Base-by-base conservation (phyloP, 192 early-diverging fungal species). In the Entomortierella beljakovae region DNA sequence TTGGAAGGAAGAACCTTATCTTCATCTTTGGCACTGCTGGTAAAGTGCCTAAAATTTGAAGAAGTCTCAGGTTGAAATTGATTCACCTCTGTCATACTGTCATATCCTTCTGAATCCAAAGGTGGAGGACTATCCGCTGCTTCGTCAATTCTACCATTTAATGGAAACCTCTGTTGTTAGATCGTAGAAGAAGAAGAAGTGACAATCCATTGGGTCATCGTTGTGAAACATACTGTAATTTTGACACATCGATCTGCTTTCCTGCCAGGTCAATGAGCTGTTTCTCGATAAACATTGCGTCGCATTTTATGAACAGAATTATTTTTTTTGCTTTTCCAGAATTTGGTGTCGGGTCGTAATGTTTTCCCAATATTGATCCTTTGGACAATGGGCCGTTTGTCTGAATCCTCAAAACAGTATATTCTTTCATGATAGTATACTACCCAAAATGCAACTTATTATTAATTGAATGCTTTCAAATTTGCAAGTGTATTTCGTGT, bases 331-430 rank as follows among this genome's bases (percentile, higher is more conserved):
- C 37, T 40, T 61, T 68, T 16, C 42, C 37, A 3, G 59, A 62
- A 23, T 9, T 16, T 20, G 56, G 57, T 22, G 49, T 18, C 37
- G 71, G 71, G 32, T 74, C 71, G 15, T 66, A 66, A 46, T 61
- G 54, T 9, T 56, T 35, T 13, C 25, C 57, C 29, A 74, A 35
- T 3, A 40, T 40, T 1, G 71, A 74, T 8, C n/a, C 23, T 28
- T 13, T 7, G 0, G 53, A 29, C 1, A 73, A 49, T 29, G 10
- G 34, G 6, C 48, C 71, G 1, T 28, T 23, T 8, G 59, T 62
- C 10, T 22, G 35, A 31, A 76, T 55, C 43, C 51, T 37, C 11
- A 76, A 35, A 13, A 76, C 25, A 6, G n/a, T 42, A 0, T 26
- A 31, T 0, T 67, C 51, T 22, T 49, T 42, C 5, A 57, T 51